These are phyloP conservation scores for Eremomyces bilateralis DNA, from an alignment of 495 filamentous ascomycete genomes.

Conservation along the genomic window DNA sequence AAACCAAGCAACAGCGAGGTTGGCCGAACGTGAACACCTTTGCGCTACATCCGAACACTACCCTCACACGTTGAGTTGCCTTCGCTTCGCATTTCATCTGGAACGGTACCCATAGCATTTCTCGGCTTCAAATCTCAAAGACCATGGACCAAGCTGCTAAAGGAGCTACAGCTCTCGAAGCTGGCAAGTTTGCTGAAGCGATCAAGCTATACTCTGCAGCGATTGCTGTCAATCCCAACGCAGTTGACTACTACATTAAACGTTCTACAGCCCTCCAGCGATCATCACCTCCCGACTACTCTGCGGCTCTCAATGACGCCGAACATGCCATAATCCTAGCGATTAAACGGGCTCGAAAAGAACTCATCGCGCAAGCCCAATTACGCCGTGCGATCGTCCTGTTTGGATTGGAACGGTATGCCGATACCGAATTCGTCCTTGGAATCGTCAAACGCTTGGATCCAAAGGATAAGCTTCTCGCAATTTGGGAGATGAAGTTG, in stretches of 20 bases:
- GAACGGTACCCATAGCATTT: neutral
- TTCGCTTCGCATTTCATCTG: neutral
- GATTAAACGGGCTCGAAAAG: constrained; percentile 50
- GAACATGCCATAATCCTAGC: constrained; percentile 54
- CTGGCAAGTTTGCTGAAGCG: constrained; percentile 40
- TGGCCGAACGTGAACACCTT: no score
- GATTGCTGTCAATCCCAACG: constrained; percentile 38
- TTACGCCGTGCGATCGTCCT: constrained; percentile 58
- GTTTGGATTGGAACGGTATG: constrained; percentile 46
- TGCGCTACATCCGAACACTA: no score
- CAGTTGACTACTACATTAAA: constrained; percentile 68
- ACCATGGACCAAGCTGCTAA: constrained; percentile 38
- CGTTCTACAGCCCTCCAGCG: constrained; percentile 70
- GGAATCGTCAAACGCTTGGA: constrained; percentile 37
- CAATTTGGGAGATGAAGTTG: constrained; percentile 40
- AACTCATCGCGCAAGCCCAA: constrained; percentile 61
- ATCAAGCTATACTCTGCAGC: constrained; percentile 57
- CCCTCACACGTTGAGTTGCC: no score
- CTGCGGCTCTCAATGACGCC: constrained; percentile 50
- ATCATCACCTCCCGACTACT: constrained; percentile 28
- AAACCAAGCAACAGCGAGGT: no score
- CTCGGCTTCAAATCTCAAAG: neutral
- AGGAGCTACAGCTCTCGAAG: constrained; percentile 41
- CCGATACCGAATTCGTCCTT: constrained; percentile 55
- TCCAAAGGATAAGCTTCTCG: constrained; percentile 37